These are phyloP conservation scores for Trypanosoma scelopori DNA, from an alignment of 208 protist genomes.

Conservation along the genomic window DNA sequence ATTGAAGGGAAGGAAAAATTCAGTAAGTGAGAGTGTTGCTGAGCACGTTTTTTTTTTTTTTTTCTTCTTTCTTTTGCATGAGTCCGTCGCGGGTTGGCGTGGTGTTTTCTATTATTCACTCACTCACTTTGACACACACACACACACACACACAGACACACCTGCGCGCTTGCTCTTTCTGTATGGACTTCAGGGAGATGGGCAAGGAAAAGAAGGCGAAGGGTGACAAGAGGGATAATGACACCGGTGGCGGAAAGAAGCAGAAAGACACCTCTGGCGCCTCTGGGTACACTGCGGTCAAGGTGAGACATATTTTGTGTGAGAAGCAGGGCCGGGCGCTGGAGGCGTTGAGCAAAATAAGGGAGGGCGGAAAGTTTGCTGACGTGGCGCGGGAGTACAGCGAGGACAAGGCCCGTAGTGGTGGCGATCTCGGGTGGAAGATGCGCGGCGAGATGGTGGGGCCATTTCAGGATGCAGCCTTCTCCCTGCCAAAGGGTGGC, in stretches of 20 bases:
- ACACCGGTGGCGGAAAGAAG: constrained; percentile 10
- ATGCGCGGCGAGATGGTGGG: constrained; percentile 38
- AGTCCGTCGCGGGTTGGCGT: too few species aligned
- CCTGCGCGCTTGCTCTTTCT: neutral
- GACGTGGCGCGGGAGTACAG: constrained; percentile 40
- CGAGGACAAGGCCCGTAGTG: constrained; percentile 34
- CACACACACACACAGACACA: neutral
- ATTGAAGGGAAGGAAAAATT: neutral
- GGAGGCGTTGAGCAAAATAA: constrained; percentile 30
- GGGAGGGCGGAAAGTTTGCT: constrained; percentile 27
- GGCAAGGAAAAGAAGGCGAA: constrained; percentile 13
- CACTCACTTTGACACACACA: too few species aligned
- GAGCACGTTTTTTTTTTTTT: too few species aligned
- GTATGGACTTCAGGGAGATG: constrained; percentile 3
- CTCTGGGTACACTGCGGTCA: constrained; percentile 36
- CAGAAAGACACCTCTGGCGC: constrained; percentile 32
- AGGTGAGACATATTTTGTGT: constrained; percentile 40
- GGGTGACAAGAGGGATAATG: constrained; percentile 6
- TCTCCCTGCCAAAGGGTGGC: constrained; percentile 32
- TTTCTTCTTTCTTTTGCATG: too few species aligned
- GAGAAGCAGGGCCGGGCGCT: constrained; percentile 24
- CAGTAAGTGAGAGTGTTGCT: neutral
- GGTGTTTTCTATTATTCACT: too few species aligned
- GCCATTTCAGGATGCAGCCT: constrained; percentile 35
- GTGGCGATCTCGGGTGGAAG: constrained; percentile 36